Percentiles rank a stretch among this genome's conserved stretches.
Conservation (phyloP, 768 basidiomycete species). For the Agaricus blazei region DNA sequence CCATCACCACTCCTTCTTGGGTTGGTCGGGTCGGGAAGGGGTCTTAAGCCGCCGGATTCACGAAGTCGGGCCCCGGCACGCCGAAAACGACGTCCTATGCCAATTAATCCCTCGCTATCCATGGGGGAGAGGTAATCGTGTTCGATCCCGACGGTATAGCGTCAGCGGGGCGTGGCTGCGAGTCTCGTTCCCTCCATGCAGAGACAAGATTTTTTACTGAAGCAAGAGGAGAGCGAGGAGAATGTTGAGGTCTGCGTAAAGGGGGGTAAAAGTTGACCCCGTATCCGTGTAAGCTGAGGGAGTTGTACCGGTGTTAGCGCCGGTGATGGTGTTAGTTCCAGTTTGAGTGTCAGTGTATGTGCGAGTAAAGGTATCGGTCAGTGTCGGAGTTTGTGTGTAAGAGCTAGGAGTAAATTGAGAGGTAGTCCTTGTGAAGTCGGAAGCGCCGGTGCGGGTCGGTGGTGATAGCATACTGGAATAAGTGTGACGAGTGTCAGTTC, state of each 20-base stretch:
- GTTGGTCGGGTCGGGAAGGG: constrained; percentile 18
- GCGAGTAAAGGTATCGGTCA: constrained; percentile 26
- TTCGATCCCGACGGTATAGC: constrained; percentile 31
- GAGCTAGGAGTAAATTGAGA: constrained; percentile 12
- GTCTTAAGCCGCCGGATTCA: constrained; percentile 22
- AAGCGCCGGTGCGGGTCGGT: constrained; percentile 11
- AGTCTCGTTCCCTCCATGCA: constrained; percentile 76
- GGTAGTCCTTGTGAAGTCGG: constrained; percentile 14
- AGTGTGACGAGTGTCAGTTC: constrained; percentile 14
- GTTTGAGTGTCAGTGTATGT: constrained; percentile 32
- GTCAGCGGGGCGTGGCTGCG: constrained; percentile 29
- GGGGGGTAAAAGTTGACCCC: constrained; percentile 37
- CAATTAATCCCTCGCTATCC: constrained; percentile 46
- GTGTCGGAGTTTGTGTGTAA: constrained; percentile 16
- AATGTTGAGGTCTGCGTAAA: constrained; percentile 56
- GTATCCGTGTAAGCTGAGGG: constrained; percentile 30
- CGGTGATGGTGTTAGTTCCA: constrained; percentile 35
- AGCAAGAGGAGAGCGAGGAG: constrained; percentile 66
- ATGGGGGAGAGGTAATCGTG: constrained; percentile 21
- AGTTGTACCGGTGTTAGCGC: constrained; percentile 24
- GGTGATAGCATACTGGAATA: constrained; percentile 16
- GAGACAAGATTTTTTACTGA: constrained; percentile 77
- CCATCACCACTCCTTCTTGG: constrained; percentile 18
- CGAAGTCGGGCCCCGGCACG: constrained; percentile 30
- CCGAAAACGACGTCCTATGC: constrained; percentile 39